Evolutionary conservation across 2,329 filamentous ascomycete species (phyloP).

Genomic region (Fonsecaea erecta): DNA sequence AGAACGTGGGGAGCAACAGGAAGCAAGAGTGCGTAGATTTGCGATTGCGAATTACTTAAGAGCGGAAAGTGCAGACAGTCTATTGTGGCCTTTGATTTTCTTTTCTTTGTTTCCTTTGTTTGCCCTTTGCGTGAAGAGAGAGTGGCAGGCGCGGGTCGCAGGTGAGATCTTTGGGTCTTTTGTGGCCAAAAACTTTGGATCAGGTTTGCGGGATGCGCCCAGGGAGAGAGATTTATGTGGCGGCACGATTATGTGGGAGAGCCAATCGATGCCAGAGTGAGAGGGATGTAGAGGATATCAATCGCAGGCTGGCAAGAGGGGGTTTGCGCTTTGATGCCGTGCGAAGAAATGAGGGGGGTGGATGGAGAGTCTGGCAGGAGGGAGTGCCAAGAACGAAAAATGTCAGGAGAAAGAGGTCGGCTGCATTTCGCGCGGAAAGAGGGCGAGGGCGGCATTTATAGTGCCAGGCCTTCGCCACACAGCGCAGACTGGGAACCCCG

Average conservation of each 20-base stretch:
- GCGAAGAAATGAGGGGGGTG: conserved; percentile 24
- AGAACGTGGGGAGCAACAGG: conserved; percentile 25
- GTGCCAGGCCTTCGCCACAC: conserved; percentile 12
- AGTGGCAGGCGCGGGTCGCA: conserved; percentile 23
- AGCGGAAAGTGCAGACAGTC: conserved; percentile 36
- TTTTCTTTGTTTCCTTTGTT: conserved; percentile 24
- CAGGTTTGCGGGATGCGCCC: conserved; percentile 25
- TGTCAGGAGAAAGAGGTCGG: conserved; percentile 29
- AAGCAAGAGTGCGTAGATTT: conserved; percentile 26
- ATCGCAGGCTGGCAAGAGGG: conserved; percentile 27
- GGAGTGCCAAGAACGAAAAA: conserved; percentile 32
- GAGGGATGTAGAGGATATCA: conserved; percentile 6
- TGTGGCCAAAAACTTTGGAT: conserved; percentile 17
- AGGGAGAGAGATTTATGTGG: conserved; percentile 15
- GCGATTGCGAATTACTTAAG: conserved; percentile 33
- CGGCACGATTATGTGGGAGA: conserved; percentile 26
- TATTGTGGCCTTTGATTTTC: conserved; percentile 23
- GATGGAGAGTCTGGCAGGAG: conserved; percentile 14
- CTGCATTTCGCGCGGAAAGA: conserved; percentile 27
- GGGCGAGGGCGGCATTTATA: conserved; percentile 31
- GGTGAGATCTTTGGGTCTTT: conserved; percentile 10
- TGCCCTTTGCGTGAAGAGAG: conserved; percentile 26
- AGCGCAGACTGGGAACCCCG: conserved; percentile 17
- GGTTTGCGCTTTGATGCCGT: conserved; percentile 25
- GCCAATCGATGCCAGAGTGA: conserved; percentile 19